These are phyloP conservation scores for Calocybe cyanea DNA, from an alignment of 768 basidiomycete genomes.

Conservation along the genomic window DNA sequence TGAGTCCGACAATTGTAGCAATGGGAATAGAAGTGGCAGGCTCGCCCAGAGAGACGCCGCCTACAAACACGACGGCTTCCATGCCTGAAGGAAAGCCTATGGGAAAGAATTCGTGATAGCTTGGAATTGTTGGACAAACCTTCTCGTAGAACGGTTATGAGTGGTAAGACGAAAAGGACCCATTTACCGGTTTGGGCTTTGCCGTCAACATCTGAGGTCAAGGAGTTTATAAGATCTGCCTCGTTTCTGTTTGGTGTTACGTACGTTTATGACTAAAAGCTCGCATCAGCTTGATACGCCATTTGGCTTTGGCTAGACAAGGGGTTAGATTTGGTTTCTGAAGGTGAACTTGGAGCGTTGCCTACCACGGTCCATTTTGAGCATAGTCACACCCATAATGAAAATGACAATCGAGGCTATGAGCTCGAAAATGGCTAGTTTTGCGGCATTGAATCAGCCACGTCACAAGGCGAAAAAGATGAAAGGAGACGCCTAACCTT, in stretches of 20 bases:
- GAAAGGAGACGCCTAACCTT: conserved; percentile 51
- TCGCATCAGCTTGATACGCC: conserved; percentile 82
- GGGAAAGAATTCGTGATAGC: not conserved
- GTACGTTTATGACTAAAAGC: conserved; percentile 59
- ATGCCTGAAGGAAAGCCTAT: conserved; percentile 41
- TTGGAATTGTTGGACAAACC: conserved; percentile 34
- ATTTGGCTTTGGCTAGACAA: conserved; percentile 74
- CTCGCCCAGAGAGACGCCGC: conserved; percentile 86
- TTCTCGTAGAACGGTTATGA: conserved; percentile 92
- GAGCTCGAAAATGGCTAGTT: conserved; percentile 61
- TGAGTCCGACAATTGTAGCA: conserved; percentile 80
- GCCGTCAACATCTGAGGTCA: conserved; percentile 41
- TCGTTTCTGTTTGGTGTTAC: not conserved
- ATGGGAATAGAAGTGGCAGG: conserved; percentile 85
- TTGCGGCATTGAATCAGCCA: not conserved
- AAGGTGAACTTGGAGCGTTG: not conserved
- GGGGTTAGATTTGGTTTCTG: too few relatives aligned
- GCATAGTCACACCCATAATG: conserved; percentile 91
- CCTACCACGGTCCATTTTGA: conserved; percentile 81
- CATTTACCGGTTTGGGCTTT: conserved; percentile 64
- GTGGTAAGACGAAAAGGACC: conserved; percentile 84
- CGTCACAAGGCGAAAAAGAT: not conserved
- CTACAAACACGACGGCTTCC: conserved; percentile 92
- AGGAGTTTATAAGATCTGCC: not conserved
- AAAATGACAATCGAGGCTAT: conserved; percentile 82